Conservation (phyloP, 2,329 filamentous ascomycete genomes). For the Colletotrichum liaoningense region DNA sequence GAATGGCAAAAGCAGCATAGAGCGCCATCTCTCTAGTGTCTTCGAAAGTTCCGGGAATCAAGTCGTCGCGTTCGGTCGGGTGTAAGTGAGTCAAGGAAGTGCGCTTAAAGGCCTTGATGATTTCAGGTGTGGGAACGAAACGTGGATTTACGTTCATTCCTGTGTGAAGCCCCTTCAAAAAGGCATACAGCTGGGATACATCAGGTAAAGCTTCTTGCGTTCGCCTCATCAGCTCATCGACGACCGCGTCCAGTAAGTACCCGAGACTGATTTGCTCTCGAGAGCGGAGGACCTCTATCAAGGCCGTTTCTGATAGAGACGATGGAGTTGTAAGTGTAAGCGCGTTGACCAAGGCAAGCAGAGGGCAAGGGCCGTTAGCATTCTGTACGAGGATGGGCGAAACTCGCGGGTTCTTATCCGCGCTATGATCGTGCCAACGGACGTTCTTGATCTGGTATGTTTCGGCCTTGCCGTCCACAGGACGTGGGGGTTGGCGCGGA, state of each 20-base stretch:
- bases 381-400: conserved; percentile 94
- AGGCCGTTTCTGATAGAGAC: conserved; percentile 70
- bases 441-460: conserved; percentile 96
- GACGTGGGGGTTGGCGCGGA: conserved; percentile 48
- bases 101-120: conserved; percentile 59
- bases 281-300: conserved; percentile 81
- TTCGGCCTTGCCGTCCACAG: conserved; percentile 67
- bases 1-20: conserved; percentile 89
- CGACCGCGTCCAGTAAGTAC: conserved; percentile 86
- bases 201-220: conserved; percentile 79
- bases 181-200: conserved; percentile 87
- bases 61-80: conserved; percentile 59
- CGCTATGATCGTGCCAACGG: conserved; percentile 79
- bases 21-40: conserved; percentile 89
- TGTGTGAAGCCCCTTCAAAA: conserved; percentile 89
- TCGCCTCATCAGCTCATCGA: conserved; percentile 88
- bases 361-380: conserved; percentile 91
- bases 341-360: conserved; percentile 93
- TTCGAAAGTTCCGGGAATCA: conserved; percentile 81
- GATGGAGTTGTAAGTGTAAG: conserved; percentile 84
- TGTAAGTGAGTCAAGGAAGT: conserved; percentile 65
- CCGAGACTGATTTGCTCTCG: conserved; percentile 91
- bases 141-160: conserved; percentile 98
- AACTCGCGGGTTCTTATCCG: conserved; percentile 71
- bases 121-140: conserved; percentile 73